phyloP scores from a whole-genome alignment of 2,329 filamentous ascomycete species.

The Penicillium decumbens region DNA sequence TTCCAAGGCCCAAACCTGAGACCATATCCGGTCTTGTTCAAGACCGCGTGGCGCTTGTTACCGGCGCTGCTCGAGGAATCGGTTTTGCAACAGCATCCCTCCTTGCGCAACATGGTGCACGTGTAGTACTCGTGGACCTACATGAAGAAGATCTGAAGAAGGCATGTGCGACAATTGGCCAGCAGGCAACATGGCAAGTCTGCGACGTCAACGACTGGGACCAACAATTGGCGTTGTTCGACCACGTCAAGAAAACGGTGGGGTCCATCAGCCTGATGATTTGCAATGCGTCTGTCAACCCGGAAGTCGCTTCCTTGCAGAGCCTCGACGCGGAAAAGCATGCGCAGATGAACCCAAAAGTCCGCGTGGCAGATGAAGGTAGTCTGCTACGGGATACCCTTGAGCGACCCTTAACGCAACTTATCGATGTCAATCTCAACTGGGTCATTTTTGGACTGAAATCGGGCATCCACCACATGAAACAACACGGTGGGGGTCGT shows the following conservation, averaged over 20 bases:
- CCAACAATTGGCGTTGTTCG: constrained; percentile 14
- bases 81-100: constrained; percentile 16
- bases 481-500: constrained; percentile 13
- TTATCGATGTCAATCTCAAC: constrained; percentile 15
- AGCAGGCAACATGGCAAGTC: constrained; percentile 6
- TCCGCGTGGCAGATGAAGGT: constrained; percentile 14
- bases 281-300: constrained; percentile 19
- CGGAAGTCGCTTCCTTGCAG: constrained; percentile 15
- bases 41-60: constrained; percentile 15
- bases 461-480: constrained; percentile 17
- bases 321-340: constrained; percentile 2
- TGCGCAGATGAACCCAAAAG: constrained; percentile 11
- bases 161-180: constrained; percentile 11
- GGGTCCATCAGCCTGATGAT: constrained; percentile 14
- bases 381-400: background rate
- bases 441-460: constrained; percentile 16
- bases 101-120: constrained; percentile 17
- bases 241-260: constrained; percentile 6
- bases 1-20: constrained; percentile 1
- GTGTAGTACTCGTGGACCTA: constrained; percentile 20
- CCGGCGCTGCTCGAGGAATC: constrained; percentile 23
- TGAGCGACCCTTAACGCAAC: constrained; percentile 5
- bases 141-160: constrained; percentile 11
- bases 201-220: constrained; percentile 22
- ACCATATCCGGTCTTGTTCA: background rate